Conservation (phyloP, 306 rosid species). For the Vachellia collinsii region DNA sequence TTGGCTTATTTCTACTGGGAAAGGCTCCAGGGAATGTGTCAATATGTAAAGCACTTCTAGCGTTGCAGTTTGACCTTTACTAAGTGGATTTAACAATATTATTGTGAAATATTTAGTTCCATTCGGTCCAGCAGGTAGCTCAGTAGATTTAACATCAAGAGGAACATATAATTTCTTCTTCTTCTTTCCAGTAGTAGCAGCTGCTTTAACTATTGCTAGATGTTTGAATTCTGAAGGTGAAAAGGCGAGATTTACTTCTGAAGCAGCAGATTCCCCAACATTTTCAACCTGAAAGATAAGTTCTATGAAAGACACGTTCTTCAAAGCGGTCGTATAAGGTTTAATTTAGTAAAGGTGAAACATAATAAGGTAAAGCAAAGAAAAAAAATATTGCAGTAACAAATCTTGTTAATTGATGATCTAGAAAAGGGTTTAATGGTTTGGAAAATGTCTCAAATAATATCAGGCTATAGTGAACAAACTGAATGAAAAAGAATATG, state of each 20-base stretch:
- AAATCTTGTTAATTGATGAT: neutral
- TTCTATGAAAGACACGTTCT: slow-evolving; percentile 33
- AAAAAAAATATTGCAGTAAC: neutral
- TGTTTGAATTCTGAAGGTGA: slow-evolving; percentile 76
- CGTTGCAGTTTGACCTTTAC: slow-evolving; percentile 65
- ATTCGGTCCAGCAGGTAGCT: slow-evolving; percentile 80
- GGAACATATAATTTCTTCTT: slow-evolving; percentile 80
- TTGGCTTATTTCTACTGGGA: slow-evolving; percentile 90
- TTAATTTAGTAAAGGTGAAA: slow-evolving; percentile 15
- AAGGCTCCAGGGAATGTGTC: slow-evolving; percentile 87
- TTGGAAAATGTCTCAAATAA: slow-evolving; percentile 24
- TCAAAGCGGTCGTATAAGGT: slow-evolving; percentile 17
- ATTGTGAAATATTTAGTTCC: slow-evolving; percentile 71
- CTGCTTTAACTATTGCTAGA: slow-evolving; percentile 77
- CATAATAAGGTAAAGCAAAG: neutral
- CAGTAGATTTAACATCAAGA: slow-evolving; percentile 75
- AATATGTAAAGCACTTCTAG: slow-evolving; percentile 81
- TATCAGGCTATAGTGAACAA: slow-evolving; percentile 9
- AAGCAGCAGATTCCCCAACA: slow-evolving; percentile 67
- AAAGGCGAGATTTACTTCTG: slow-evolving; percentile 80
- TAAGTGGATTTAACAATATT: slow-evolving; percentile 63
- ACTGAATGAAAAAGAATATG: slow-evolving; percentile 9
- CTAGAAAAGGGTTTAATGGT: neutral
- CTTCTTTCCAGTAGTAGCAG: slow-evolving; percentile 64
- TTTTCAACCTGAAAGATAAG: slow-evolving; percentile 76